Conservation (phyloP, 1,284 basidiomycete genomes). For the Melampsora americana region DNA sequence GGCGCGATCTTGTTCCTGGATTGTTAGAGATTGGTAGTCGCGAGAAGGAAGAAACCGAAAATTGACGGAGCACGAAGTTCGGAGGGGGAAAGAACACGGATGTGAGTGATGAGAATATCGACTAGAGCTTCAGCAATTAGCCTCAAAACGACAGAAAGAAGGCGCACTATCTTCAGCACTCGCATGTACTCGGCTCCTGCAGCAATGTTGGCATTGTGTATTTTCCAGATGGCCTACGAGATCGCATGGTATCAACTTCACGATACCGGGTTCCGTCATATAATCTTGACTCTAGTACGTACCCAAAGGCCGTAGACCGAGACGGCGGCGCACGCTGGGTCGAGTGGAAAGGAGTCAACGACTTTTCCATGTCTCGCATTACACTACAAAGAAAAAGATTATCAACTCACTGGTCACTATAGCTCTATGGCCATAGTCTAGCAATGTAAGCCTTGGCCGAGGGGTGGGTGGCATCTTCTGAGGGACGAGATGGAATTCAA, state of each 20-base stretch:
- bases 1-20: slow-evolving; percentile 41
- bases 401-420: slow-evolving; percentile 35
- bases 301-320: slow-evolving; percentile 44
- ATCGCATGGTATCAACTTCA: no score
- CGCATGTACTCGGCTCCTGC: slow-evolving; percentile 44
- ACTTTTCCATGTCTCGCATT: neutral
- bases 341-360: neutral
- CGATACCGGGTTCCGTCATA: no score
- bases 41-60: neutral
- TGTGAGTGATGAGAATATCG: no score
- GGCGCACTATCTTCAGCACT: slow-evolving; percentile 26
- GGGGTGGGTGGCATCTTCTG: slow-evolving; percentile 13
- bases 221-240: slow-evolving; percentile 42
- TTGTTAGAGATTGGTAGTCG: neutral
- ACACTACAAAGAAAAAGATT: neutral
- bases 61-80: neutral
- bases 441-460: slow-evolving; percentile 31
- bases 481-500: neutral
- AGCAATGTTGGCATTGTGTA: slow-evolving; percentile 43
- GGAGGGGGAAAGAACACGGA: no score
- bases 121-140: neutral
- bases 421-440: slow-evolving; percentile 42
- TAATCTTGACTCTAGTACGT: neutral
- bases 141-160: neutral
- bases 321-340: slow-evolving; percentile 30